A percentile compares a stretch with the other conserved stretches of the same genome.
Evolutionary conservation across 2,329 filamentous ascomycete species (phyloP).

Genomic region (Aspergillus versicolor): DNA sequence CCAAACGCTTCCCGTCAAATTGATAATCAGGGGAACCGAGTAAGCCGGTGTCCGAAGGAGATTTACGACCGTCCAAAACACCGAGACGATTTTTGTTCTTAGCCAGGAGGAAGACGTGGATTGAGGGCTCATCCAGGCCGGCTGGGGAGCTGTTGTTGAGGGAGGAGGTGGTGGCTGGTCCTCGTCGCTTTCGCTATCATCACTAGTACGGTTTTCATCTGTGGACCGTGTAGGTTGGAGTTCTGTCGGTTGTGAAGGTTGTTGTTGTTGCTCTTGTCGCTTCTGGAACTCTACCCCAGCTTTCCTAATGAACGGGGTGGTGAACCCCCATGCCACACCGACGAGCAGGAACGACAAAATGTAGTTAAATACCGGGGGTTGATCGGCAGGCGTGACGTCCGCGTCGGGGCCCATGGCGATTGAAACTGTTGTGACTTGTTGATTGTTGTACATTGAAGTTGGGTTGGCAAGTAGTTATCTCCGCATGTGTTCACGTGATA

Average conservation of each 20-base stretch:
- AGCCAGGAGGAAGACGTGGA: slow-evolving; percentile 52
- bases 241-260: slow-evolving; percentile 12
- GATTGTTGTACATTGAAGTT: background rate
- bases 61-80: slow-evolving; percentile 74
- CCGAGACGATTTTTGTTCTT: slow-evolving; percentile 60
- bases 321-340: slow-evolving; percentile 88
- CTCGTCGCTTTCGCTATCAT: slow-evolving; percentile 9
- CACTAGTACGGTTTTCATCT: background rate
- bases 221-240: background rate
- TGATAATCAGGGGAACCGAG: slow-evolving; percentile 78
- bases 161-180: slow-evolving; percentile 1
- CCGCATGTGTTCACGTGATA: background rate
- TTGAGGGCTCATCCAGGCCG: slow-evolving; percentile 23
- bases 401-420: slow-evolving; percentile 34
- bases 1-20: slow-evolving; percentile 92
- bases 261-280: slow-evolving; percentile 39
- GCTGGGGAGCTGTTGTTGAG: background rate
- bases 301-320: slow-evolving; percentile 85
- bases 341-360: slow-evolving; percentile 86
- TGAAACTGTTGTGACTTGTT: background rate
- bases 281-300: slow-evolving; percentile 76
- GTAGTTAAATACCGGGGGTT: slow-evolving; percentile 66
- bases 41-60: slow-evolving; percentile 79
- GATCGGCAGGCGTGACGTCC: slow-evolving; percentile 24
- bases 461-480: background rate